These are phyloP conservation scores for Tylopilus intermedius DNA, from an alignment of 768 basidiomycete species.

Conservation along the genomic window DNA sequence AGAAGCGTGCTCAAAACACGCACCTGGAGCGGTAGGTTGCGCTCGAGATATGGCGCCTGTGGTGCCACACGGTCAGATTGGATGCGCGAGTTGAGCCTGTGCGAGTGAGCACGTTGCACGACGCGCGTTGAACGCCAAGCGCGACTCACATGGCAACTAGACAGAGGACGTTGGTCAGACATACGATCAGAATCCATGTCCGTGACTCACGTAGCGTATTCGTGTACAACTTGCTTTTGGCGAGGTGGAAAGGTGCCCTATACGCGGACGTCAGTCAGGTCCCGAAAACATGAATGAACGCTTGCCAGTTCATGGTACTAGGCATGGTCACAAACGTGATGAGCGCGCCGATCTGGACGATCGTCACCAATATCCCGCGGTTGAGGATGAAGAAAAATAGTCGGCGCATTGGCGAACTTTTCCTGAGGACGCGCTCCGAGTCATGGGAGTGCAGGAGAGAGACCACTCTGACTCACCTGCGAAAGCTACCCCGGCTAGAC, in stretches of 20 bases:
- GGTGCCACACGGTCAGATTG: background rate
- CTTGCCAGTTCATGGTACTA: background rate
- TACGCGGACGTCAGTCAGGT: background rate
- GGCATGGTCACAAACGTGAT: background rate
- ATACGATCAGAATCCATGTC: background rate
- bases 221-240: constrained; percentile 1
- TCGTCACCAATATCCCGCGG: constrained; percentile 4
- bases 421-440: background rate
- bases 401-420: background rate
- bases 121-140: background rate
- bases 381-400: background rate
- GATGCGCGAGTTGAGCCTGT: background rate
- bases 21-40: background rate
- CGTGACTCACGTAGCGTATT: constrained; percentile 2
- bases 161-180: background rate
- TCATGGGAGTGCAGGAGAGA: background rate
- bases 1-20: background rate
- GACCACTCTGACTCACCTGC: background rate
- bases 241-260: background rate
- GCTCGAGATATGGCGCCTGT: background rate
- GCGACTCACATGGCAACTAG: constrained; percentile 1
- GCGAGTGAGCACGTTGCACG: background rate
- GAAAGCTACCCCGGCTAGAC: background rate
- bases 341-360: constrained; percentile 1
- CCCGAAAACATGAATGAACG: background rate